Base-by-base conservation (phyloP, 2,329 filamentous ascomycete genomes). In the Mycocentrospora acerina region DNA sequence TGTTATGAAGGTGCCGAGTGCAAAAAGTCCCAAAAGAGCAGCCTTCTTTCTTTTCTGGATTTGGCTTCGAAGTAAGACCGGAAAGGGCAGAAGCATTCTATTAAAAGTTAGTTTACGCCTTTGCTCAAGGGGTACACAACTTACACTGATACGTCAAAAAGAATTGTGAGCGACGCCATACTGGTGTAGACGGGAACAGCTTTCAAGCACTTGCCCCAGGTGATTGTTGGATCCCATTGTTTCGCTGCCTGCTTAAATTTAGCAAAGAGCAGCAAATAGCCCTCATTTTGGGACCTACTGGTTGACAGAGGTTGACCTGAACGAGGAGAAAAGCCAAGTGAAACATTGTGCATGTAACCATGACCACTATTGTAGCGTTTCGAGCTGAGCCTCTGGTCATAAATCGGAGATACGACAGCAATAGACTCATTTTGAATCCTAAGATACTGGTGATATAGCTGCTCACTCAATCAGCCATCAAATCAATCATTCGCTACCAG, bases 401-500 rank as follows among this genome's bases (percentile, higher is more conserved):
- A n/a, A 51, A 48, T 1, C 48, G 44, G 10, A 51, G 37, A 14
- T 51, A 51, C 2, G 48, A 37, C 19, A 51, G 6, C 24, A 51
- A 22, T 6, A 51, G 22, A 32, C 48, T 51, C 4, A 51, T 24
- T 12, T 51, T 51, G 35, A 51, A 51, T n/a, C 44, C 42, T 14
- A 48, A 30, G 9, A 51, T 51, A 33, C 48, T 51, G 2, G 32
- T 40, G 5, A 51, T 51, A 29, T 51, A 51, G 37, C 48, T 51
- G 17, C 14, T 3, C 4, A 2, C 19, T 1, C 6, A 9, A 29
- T 47, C n/a, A 44, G 30, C 13, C 13, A 7, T 6, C 19, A 5
- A 11, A 12, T n/a, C n/a, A 5, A 5, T 27, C n/a, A 11, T 6
- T 6, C n/a, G 11, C n/a, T 3, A 18, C 3, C 9, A 2, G 8